Evolutionary conservation across 2,329 filamentous ascomycete species (phyloP).

Genomic region (Venturia pyrina): DNA sequence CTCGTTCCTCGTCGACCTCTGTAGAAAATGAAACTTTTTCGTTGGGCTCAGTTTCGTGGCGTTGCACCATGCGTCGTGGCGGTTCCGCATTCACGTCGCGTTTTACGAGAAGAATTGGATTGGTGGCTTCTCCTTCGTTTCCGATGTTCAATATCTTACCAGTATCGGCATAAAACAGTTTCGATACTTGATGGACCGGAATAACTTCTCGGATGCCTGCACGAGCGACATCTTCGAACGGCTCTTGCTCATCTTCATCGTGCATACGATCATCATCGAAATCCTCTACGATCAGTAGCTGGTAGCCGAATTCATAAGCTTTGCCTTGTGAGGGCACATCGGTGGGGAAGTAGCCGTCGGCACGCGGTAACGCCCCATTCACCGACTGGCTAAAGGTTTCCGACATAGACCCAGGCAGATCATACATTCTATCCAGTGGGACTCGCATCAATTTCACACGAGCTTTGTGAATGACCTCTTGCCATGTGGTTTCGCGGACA

Average conservation of each 20-base stretch:
- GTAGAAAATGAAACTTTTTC: constrained; percentile 30
- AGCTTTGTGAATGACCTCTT: constrained; percentile 92
- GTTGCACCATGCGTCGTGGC: constrained; percentile 48
- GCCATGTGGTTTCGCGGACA: constrained; percentile 68
- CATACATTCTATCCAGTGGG: constrained; percentile 46
- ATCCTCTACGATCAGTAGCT: constrained; percentile 75
- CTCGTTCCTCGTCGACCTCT: constrained; percentile 28
- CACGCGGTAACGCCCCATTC: constrained; percentile 14
- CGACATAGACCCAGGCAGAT: constrained; percentile 23
- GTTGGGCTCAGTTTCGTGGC: constrained; percentile 17
- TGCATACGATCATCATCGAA: constrained; percentile 62
- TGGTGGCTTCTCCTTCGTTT: constrained; percentile 56
- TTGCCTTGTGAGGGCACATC: constrained; percentile 34
- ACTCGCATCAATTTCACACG: constrained; percentile 69
- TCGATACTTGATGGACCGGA: constrained; percentile 67
- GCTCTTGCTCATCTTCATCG: constrained; percentile 52
- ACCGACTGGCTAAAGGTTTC: constrained; percentile 11
- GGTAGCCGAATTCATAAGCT: constrained; percentile 63
- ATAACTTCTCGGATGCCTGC: constrained; percentile 59
- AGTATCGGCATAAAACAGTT: constrained; percentile 88
- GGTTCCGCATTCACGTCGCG: constrained; percentile 56
- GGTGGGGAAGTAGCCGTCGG: constrained; percentile 16
- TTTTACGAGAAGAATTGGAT: constrained; percentile 65
- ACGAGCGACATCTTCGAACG: constrained; percentile 49
- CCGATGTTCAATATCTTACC: constrained; percentile 82